Percentiles rank a stretch among this genome's conserved stretches.
Evolutionary conservation across 2,329 filamentous ascomycete genomes (phyloP).

Genomic region (Shiraia bambusicola): DNA sequence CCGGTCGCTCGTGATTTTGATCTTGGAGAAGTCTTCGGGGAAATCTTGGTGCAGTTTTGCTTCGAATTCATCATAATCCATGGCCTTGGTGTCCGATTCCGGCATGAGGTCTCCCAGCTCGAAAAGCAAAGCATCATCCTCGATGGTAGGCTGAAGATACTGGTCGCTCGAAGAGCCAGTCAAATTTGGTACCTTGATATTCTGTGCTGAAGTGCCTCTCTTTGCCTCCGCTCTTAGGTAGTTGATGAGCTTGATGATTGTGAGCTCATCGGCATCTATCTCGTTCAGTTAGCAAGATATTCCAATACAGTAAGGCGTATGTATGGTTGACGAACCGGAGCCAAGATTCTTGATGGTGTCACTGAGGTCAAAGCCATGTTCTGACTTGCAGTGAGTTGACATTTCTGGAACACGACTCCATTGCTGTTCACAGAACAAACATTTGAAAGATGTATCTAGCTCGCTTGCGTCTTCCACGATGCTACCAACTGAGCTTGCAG

Average conservation of each 20-base stretch:
- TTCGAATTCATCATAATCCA: slow-evolving; percentile 41
- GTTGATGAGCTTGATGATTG: slow-evolving; percentile 47
- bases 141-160: slow-evolving; percentile 79
- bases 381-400: slow-evolving; percentile 29
- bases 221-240: slow-evolving; percentile 49
- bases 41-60: slow-evolving; percentile 46
- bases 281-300: slow-evolving; percentile 15
- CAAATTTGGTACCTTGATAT: slow-evolving; percentile 56
- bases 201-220: slow-evolving; percentile 46
- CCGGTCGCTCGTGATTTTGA: slow-evolving; percentile 45
- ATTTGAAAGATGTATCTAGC: slow-evolving; percentile 40
- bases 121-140: slow-evolving; percentile 87
- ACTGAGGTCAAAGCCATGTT: slow-evolving; percentile 31
- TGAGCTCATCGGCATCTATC: slow-evolving; percentile 36
- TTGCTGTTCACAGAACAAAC: slow-evolving; percentile 39
- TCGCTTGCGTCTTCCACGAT: slow-evolving; percentile 40
- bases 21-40: slow-evolving; percentile 32
- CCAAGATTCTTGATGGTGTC: slow-evolving; percentile 33
- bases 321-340: slow-evolving; percentile 21
- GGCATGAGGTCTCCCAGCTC: slow-evolving; percentile 73
- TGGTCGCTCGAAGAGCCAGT: slow-evolving; percentile 70
- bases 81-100: slow-evolving; percentile 26
- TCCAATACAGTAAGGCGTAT: slow-evolving; percentile 18
- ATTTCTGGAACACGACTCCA: slow-evolving; percentile 30
- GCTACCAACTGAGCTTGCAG: slow-evolving; percentile 36